A percentile compares a stretch with the other conserved stretches of the same genome.
phyloP scores from a whole-genome alignment of 768 basidiomycete species.

The Solioccasus polychromus region DNA sequence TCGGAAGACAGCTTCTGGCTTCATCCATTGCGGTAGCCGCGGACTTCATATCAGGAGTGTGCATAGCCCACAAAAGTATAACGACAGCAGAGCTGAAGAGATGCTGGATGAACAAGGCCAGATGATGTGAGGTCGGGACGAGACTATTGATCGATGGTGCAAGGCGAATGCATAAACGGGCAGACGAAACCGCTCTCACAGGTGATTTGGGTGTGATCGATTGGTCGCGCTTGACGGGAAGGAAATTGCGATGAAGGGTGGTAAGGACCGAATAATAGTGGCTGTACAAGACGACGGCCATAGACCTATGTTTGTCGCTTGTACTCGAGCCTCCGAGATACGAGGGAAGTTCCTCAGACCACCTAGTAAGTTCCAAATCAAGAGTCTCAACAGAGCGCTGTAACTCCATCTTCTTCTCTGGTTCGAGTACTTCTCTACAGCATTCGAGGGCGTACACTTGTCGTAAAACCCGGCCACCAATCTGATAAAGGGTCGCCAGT shows the following conservation, averaged over 20 bases:
- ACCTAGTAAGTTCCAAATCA: slow-evolving; percentile 73
- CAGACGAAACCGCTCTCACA: slow-evolving; percentile 77
- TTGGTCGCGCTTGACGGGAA: slow-evolving; percentile 76
- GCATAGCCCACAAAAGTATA: slow-evolving; percentile 83
- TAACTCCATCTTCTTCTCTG: slow-evolving; percentile 72
- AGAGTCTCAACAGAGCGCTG: slow-evolving; percentile 75
- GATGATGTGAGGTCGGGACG: slow-evolving; percentile 81
- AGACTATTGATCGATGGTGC: slow-evolving; percentile 82
- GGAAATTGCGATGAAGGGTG: slow-evolving; percentile 83
- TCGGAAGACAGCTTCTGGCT: slow-evolving; percentile 65
- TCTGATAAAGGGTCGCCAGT: slow-evolving; percentile 76
- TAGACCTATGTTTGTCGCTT: slow-evolving; percentile 78
- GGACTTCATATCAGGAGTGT: slow-evolving; percentile 62
- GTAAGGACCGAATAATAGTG: slow-evolving; percentile 88
- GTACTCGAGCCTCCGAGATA: slow-evolving; percentile 72
- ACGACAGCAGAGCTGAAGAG: slow-evolving; percentile 88
- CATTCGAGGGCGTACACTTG: slow-evolving; percentile 81
- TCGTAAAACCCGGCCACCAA: slow-evolving; percentile 77
- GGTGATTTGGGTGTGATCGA: slow-evolving; percentile 69
- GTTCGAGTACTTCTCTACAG: slow-evolving; percentile 70
- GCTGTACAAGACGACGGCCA: slow-evolving; percentile 83
- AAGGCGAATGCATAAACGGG: slow-evolving; percentile 80
- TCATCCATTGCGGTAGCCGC: slow-evolving; percentile 79
- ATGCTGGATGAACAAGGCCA: slow-evolving; percentile 88
- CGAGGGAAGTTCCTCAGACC: slow-evolving; percentile 77